Evolutionary conservation across 2,329 filamentous ascomycete genomes (phyloP).

Genomic region (Akanthomyces dipterigenus): DNA sequence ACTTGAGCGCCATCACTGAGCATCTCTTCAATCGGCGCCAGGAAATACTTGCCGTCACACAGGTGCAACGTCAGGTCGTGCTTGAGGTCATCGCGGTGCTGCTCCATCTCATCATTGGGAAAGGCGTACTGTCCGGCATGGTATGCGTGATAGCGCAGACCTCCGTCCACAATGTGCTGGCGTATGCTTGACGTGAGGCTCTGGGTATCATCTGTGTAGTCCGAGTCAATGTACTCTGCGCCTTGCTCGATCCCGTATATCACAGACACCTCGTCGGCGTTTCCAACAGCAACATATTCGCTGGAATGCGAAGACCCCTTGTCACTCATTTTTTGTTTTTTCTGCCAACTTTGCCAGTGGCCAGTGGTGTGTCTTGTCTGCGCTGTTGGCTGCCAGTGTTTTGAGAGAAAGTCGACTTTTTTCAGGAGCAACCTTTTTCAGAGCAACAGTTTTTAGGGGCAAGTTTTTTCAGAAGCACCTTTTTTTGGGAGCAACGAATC

Average conservation of each 20-base stretch:
- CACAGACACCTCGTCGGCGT: conserved; percentile 21
- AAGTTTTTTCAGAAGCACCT: no score
- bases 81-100: conserved; percentile 35
- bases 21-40: conserved; percentile 34
- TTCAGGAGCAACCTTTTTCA: no score
- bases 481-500: not conserved
- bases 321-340: not conserved
- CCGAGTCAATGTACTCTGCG: conserved; percentile 17
- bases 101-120: conserved; percentile 37
- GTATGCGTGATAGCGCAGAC: conserved; percentile 34
- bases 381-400: no score
- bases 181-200: conserved; percentile 37
- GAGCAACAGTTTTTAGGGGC: no score
- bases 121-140: conserved; percentile 36
- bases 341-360: not conserved
- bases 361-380: not conserved
- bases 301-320: not conserved
- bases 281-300: conserved; percentile 23
- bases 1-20: conserved; percentile 33
- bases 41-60: conserved; percentile 34
- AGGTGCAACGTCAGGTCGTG: conserved; percentile 33
- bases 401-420: not conserved
- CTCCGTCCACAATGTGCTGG: conserved; percentile 35
- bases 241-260: conserved; percentile 29
- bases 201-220: conserved; percentile 28